Evolutionary conservation across 2,329 filamentous ascomycete genomes (phyloP), one percentile per base, ranked within the genome.

Genomic region (Fusarium incarnatum): DNA sequence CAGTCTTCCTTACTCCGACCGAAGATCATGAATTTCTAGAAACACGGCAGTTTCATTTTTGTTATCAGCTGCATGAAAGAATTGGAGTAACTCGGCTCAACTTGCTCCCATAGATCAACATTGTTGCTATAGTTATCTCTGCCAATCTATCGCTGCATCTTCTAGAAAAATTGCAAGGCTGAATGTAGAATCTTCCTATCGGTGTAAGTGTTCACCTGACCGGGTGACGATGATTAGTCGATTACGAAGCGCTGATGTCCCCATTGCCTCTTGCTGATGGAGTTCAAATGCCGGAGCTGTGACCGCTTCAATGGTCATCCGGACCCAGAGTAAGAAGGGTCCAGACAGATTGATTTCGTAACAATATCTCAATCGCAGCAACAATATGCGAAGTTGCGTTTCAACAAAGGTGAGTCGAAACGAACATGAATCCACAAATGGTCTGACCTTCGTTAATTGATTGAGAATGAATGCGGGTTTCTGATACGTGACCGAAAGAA

Each of bases 11-110:
- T 15, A 20, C 3, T 22, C 20, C 50, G 42, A 27, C 20, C 46
- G 42, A 46, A 16, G 27, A 58, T 70, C 56, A 67, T 61, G 49
- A 53, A 47, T 23, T 34, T 67, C 44, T 62, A 56, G 41, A 53
- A 53, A 41, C 9, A 27, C 48, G 52, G 34, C 48, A 70, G 30
- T 49, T 30, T 37, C 34, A 6, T n/a, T 37, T 37, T 37, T 52
- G 16, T 16, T 56, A 61, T 67, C 56, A 41, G 37, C n/a, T 54
- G n/a, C 18, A 20, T 32, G 16, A 28, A 40, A 32, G 15, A 32
- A 20, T 27, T 40, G 61, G 37, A 40, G 32, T 18, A 60, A 15
- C 13, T 55, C 53, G 62, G 62, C 11, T 68, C 45, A 46, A 57
- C 54, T 55, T 70, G 50, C 66, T 54, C 23, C 49, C 34, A 28